Conservation (phyloP, 2,329 filamentous ascomycete species). For the Cyphellophora europaea region DNA sequence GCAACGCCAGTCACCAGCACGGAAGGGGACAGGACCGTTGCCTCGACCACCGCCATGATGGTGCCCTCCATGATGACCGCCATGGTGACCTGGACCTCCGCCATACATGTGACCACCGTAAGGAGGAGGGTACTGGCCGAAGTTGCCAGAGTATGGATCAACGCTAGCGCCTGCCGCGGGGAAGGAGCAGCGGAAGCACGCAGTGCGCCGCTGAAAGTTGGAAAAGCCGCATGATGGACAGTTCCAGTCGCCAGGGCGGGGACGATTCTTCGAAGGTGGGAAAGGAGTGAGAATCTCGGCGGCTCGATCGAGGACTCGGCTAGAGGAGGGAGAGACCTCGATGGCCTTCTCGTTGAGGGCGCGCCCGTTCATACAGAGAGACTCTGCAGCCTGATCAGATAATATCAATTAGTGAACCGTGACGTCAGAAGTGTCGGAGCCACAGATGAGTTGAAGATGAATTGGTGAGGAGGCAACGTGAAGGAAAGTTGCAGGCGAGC, state of each 20-base stretch:
- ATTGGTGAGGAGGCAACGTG: not conserved
- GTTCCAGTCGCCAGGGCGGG: constrained; percentile 95
- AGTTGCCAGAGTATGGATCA: constrained; percentile 52
- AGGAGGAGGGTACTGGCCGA: constrained; percentile 25
- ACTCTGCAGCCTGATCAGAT: constrained; percentile 71
- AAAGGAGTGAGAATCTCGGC: constrained; percentile 95
- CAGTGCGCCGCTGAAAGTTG: constrained; percentile 97
- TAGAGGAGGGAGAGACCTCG: constrained; percentile 96
- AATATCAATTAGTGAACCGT: constrained; percentile 7
- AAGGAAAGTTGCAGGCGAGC: not conserved
- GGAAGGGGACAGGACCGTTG: constrained; percentile 86
- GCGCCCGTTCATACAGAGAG: constrained; percentile 97
- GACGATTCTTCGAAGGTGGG: constrained; percentile 96
- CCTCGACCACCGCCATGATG: constrained; percentile 52
- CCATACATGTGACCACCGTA: constrained; percentile 6
- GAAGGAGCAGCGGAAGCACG: constrained; percentile 98
- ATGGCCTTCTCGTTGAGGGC: constrained; percentile 98
- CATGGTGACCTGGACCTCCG: constrained; percentile 64
- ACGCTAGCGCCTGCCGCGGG: constrained; percentile 77
- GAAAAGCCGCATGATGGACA: constrained; percentile 98
- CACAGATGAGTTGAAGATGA: not conserved
- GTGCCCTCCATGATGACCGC: constrained; percentile 58
- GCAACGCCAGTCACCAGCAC: constrained; percentile 98
- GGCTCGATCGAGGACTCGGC: constrained; percentile 87
- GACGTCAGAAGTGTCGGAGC: constrained; percentile 3